phyloP scores from a whole-genome alignment of 2,329 filamentous ascomycete genomes.

The Colletotrichum kahawae region DNA sequence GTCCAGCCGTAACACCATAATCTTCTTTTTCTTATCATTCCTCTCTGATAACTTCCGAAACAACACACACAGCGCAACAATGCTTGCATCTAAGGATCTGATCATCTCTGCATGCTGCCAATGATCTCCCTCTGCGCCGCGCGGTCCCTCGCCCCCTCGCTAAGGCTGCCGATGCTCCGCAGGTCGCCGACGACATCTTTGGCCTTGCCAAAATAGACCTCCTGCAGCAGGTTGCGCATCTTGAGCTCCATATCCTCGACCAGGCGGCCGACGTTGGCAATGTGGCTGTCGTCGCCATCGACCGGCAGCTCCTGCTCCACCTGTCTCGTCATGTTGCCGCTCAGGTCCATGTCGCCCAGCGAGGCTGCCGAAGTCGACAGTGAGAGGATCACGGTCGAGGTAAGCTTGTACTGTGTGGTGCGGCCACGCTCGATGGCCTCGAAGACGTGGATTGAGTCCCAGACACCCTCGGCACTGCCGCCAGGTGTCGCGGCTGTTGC shows the following conservation, averaged over 20 bases:
- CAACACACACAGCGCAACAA: background rate
- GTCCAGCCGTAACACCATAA: background rate
- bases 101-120: slow-evolving; percentile 58
- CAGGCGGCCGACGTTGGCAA: slow-evolving; percentile 90
- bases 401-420: slow-evolving; percentile 95
- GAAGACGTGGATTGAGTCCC: slow-evolving; percentile 99
- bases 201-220: slow-evolving; percentile 99
- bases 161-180: slow-evolving; percentile 83
- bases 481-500: slow-evolving; percentile 67
- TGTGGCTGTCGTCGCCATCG: slow-evolving; percentile 89
- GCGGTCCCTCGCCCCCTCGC: slow-evolving; percentile 82
- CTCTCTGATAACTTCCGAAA: background rate
- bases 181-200: slow-evolving; percentile 98
- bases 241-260: slow-evolving; percentile 99
- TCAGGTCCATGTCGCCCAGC: slow-evolving; percentile 87
- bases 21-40: background rate
- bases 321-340: slow-evolving; percentile 97
- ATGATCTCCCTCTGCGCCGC: slow-evolving; percentile 92
- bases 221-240: slow-evolving; percentile 97
- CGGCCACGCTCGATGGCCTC: slow-evolving; percentile 93
- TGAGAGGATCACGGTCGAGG: slow-evolving; percentile 92
- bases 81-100: background rate
- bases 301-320: slow-evolving; percentile 90
- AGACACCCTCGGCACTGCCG: slow-evolving; percentile 76
- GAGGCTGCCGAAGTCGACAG: slow-evolving; percentile 66